Evolutionary conservation across 305 asterid genomes (phyloP), one percentile per base, ranked within the genome.

Genomic region (Rubia occidens): DNA sequence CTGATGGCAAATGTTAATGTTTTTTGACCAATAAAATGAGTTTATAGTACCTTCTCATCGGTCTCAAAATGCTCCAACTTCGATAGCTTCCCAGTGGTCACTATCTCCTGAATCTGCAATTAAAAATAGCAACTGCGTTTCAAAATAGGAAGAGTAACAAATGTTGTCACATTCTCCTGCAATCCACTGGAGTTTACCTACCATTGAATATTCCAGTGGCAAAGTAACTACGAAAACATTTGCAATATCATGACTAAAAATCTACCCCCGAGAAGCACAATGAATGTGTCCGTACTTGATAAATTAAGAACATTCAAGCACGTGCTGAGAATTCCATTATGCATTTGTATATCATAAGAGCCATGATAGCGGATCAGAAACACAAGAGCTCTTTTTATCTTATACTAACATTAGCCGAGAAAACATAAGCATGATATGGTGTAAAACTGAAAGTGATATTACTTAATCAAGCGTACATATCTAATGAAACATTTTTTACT

Each of bases 101-200:
- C 86, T 79, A 94, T 94, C 89, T 94, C 97, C 85, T 85, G 95
- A 81, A 94, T 89, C 99, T 94, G 91, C 74, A 83, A 76, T 75
- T 26, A 77, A 64, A 60, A 55, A 74, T 66, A 24, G 32, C 13
- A 45, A n/a, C 14, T 43, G n/a, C 69, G 55, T 65, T 70, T 67
- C 47, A 40, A 43, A 11, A 18, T 63, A 18, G 11, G 58, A 24
- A 61, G 62, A 76, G 61, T 29, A 43, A n/a, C 58, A 35, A 59
- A 73, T 11, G 61, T 42, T 3, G 60, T 10, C 17, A 43, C 63
- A 62, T 62, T 60, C 35, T 62, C 60, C 29, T 60, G 26, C 20
- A 71, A 8, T 35, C 59, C n/a, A 11, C 40, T 39, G 13, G 47
- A 69, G 2, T 29, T 29, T 29, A 29, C 8, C 58, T 18, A 62